phyloP scores from a whole-genome alignment of 164 flowering plant species.

The Echeveria elegans region DNA sequence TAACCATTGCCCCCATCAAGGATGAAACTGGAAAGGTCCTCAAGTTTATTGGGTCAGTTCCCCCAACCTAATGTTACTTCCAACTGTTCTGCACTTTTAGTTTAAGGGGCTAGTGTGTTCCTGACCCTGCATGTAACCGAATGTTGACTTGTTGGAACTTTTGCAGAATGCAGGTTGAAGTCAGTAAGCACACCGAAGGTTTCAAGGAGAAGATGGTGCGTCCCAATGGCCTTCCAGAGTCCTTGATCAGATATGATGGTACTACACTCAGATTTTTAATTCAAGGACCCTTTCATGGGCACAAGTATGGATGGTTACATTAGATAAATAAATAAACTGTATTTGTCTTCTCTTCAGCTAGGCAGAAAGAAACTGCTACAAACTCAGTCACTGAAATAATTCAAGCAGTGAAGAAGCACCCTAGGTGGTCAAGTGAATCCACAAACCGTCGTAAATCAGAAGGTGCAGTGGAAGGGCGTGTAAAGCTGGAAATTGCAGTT shows the following conservation, averaged over 20 bases:
- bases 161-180: conserved; percentile 95
- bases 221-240: conserved; percentile 93
- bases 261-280: conserved; percentile 9
- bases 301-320: background rate
- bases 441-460: conserved; percentile 23
- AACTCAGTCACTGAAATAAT: conserved; percentile 72
- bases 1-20: conserved; percentile 90
- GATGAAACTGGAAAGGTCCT: conserved; percentile 77
- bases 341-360: conserved; percentile 37
- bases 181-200: conserved; percentile 97
- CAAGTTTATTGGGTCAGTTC: conserved; percentile 85
- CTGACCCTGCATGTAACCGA: background rate
- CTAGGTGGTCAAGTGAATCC: conserved; percentile 67
- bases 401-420: conserved; percentile 52
- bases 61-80: background rate
- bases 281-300: background rate
- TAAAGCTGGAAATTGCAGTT: conserved; percentile 10
- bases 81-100: background rate
- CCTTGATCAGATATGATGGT: conserved; percentile 90
- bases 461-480: background rate
- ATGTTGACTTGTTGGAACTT: background rate
- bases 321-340: background rate
- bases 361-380: conserved; percentile 70
- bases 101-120: background rate
- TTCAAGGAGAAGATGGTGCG: conserved; percentile 70